phyloP scores from a whole-genome alignment of 1,139 yeast genomes.

The Keqinozyma sinolaborantium region DNA sequence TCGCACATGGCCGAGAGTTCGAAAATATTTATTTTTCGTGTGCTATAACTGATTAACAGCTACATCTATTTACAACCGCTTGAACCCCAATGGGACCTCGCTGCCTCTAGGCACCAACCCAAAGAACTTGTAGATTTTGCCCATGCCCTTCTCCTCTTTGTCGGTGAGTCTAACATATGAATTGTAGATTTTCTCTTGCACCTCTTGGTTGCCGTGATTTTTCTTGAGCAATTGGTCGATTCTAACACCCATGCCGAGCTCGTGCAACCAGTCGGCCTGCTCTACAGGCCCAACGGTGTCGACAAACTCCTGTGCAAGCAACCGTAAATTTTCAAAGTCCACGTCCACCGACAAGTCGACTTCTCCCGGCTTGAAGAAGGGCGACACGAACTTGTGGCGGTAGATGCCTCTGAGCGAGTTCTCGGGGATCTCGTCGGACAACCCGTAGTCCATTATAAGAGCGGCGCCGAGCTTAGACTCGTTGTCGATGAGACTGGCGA shows the following conservation, averaged over 20 bases:
- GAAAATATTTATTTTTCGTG: too few relatives aligned
- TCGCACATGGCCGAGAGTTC: too few relatives aligned
- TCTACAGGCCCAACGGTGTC: constrained; percentile 57
- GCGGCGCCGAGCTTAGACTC: constrained; percentile 55
- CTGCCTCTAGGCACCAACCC: constrained; percentile 53
- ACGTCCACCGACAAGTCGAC: constrained; percentile 85
- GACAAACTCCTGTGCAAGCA: constrained; percentile 16
- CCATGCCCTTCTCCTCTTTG: constrained; percentile 66
- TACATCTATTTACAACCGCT: constrained; percentile 1
- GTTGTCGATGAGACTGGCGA: constrained; percentile 39
- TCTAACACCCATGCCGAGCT: constrained; percentile 73
- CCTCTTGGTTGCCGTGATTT: constrained; percentile 24
- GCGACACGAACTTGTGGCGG: constrained; percentile 73
- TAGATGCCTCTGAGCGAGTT: constrained; percentile 73
- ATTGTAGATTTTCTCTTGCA: constrained; percentile 46
- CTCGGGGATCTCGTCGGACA: constrained; percentile 56
- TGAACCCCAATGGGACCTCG: constrained; percentile 34
- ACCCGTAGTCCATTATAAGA: constrained; percentile 76
- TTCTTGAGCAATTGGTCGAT: constrained; percentile 49
- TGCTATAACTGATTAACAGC: too few relatives aligned
- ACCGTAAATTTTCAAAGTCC: constrained; percentile 60
- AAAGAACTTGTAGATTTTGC: constrained; percentile 70
- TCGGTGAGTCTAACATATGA: constrained; percentile 67
- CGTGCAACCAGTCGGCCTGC: constrained; percentile 80
- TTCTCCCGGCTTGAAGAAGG: constrained; percentile 70